These are phyloP conservation scores for Stagonosporopsis chrysanthemi DNA, from an alignment of 2,329 filamentous ascomycete species.

Conservation along the genomic window DNA sequence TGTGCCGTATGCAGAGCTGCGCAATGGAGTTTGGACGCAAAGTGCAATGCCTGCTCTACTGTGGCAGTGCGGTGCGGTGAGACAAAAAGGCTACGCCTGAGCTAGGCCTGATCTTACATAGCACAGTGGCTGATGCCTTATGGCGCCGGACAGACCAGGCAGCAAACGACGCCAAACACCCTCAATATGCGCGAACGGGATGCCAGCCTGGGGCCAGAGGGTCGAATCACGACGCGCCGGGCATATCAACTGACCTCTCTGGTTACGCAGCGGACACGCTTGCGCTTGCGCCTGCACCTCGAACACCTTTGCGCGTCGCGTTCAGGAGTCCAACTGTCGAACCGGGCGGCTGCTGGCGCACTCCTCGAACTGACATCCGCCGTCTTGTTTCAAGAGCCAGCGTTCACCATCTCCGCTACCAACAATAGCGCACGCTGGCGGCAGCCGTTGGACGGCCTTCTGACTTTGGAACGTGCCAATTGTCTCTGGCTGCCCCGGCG, in stretches of 20 bases:
- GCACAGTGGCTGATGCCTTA: conserved; percentile 31
- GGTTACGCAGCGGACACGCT: conserved; percentile 18
- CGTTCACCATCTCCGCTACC: conserved; percentile 21
- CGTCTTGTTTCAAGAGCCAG: conserved; percentile 16
- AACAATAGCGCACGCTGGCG: conserved; percentile 25
- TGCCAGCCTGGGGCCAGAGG: conserved; percentile 28
- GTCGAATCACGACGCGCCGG: conserved; percentile 21
- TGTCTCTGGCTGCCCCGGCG: conserved; percentile 22
- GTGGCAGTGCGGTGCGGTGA: conserved; percentile 42
- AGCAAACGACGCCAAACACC: conserved; percentile 24
- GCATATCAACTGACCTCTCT: conserved; percentile 22
- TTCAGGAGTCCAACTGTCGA: conserved; percentile 27
- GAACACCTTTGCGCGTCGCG: conserved; percentile 29
- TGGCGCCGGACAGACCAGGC: conserved; percentile 15
- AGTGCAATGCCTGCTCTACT: conserved; percentile 23
- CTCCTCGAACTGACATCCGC: conserved; percentile 15
- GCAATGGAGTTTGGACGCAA: conserved; percentile 3
- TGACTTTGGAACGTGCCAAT: conserved; percentile 32
- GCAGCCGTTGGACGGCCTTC: conserved; percentile 30
- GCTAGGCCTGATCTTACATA: background rate
- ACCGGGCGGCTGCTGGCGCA: conserved; percentile 37
- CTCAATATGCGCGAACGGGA: conserved; percentile 26
- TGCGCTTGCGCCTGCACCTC: conserved; percentile 4
- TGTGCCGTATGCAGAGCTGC: conserved; percentile 3
- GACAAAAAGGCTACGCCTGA: conserved; percentile 14